Conservation (phyloP, 2,329 filamentous ascomycete genomes). For the Pyrenochaeta sp. region DNA sequence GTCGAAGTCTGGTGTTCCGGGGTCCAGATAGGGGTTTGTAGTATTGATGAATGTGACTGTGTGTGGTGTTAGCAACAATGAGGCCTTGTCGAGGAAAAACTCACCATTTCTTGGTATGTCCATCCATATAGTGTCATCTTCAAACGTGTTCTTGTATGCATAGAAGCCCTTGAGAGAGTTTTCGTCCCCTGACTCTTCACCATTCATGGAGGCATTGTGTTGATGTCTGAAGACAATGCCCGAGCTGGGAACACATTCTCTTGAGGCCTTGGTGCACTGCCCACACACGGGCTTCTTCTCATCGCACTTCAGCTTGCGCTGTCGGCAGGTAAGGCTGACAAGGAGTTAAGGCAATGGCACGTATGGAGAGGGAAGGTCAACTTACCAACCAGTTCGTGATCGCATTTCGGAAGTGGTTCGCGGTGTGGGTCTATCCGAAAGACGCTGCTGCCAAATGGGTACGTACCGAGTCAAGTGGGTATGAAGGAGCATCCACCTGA, state of each 20-base stretch:
- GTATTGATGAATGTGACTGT: slow-evolving; percentile 69
- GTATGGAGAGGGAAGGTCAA: slow-evolving; percentile 6
- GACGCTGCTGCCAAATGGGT: slow-evolving; percentile 17
- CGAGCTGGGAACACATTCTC: slow-evolving; percentile 67
- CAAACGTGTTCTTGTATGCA: slow-evolving; percentile 71
- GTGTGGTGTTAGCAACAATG: slow-evolving; percentile 12
- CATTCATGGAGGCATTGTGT: slow-evolving; percentile 74
- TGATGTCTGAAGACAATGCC: slow-evolving; percentile 73
- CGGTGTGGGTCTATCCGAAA: slow-evolving; percentile 23
- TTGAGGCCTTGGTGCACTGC: slow-evolving; percentile 67
- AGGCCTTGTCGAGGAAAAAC: slow-evolving; percentile 12
- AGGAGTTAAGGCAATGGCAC: slow-evolving; percentile 13
- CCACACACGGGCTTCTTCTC: slow-evolving; percentile 67
- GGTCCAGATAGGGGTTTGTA: slow-evolving; percentile 66
- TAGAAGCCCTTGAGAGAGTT: slow-evolving; percentile 67
- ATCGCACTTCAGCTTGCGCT: slow-evolving; percentile 70
- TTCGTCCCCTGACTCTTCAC: slow-evolving; percentile 52
- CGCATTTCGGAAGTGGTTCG: slow-evolving; percentile 36
- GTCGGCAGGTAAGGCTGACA: slow-evolving; percentile 60
- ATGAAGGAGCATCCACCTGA: slow-evolving; percentile 28
- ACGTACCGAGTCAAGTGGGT: slow-evolving; percentile 32
- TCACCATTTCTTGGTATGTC: slow-evolving; percentile 66
- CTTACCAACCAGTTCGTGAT: slow-evolving; percentile 51
- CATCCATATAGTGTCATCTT: slow-evolving; percentile 67
- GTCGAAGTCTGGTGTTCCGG: slow-evolving; percentile 45